phyloP scores from a whole-genome alignment of 2,329 filamentous ascomycete genomes.

The Aspergillus hortae region DNA sequence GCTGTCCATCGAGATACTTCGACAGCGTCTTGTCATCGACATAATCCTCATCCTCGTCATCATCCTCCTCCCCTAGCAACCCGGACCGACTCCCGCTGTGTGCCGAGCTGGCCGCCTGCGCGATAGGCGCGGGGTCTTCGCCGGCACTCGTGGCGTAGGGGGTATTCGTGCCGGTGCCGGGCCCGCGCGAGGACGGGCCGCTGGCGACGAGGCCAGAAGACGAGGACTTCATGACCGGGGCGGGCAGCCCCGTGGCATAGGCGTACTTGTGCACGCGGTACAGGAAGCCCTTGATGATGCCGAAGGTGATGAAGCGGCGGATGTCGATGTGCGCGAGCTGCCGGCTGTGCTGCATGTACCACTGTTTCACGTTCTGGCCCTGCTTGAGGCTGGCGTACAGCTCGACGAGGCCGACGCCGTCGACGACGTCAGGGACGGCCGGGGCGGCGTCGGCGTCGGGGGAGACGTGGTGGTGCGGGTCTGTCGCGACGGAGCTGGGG shows the following conservation, averaged over 20 bases:
- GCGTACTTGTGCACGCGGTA: constrained; percentile 93
- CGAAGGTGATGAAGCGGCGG: constrained; percentile 89
- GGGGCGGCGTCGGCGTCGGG: not conserved
- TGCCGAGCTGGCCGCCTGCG: constrained; percentile 20
- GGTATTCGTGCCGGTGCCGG: constrained; percentile 29
- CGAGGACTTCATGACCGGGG: constrained; percentile 22
- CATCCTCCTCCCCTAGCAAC: constrained; percentile 25
- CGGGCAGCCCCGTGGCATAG: constrained; percentile 46
- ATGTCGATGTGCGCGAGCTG: constrained; percentile 77
- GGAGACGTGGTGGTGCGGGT: constrained; percentile 9
- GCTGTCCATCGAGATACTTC: constrained; percentile 46
- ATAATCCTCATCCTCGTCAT: constrained; percentile 30
- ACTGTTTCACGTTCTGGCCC: constrained; percentile 80
- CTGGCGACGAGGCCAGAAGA: constrained; percentile 15
- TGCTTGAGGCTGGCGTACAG: constrained; percentile 84
- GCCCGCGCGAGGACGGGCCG: constrained; percentile 25
- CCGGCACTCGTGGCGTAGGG: constrained; percentile 24
- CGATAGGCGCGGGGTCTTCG: constrained; percentile 18
- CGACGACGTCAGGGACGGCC: constrained; percentile 25
- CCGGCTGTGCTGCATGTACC: constrained; percentile 72
- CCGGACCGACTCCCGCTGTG: constrained; percentile 23
- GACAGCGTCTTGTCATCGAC: constrained; percentile 36
- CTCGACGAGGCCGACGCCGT: constrained; percentile 60
- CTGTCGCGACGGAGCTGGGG: constrained; percentile 9
- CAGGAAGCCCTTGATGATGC: constrained; percentile 89